phyloP scores from a whole-genome alignment of 2,329 filamentous ascomycete genomes.

The Stenocarpella maydis region DNA sequence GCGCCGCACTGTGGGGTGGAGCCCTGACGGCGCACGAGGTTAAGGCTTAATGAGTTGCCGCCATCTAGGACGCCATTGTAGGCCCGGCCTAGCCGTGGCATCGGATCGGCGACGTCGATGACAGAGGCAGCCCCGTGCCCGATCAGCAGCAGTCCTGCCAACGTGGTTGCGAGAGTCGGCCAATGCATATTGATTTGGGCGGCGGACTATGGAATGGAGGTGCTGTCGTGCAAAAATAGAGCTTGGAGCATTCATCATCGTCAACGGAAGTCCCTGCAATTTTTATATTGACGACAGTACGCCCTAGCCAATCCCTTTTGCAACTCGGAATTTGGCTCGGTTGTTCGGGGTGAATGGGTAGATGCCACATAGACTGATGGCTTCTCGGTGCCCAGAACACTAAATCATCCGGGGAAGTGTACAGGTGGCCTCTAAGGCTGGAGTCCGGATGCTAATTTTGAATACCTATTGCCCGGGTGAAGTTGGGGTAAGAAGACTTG shows the following conservation, averaged over 20 bases:
- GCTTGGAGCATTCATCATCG: not conserved
- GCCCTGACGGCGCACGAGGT: constrained; percentile 4
- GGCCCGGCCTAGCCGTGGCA: not conserved
- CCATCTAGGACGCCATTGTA: not conserved
- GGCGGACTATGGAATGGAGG: not conserved
- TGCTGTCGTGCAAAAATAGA: not conserved
- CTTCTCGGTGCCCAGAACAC: constrained; percentile 3
- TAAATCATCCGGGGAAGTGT: constrained; percentile 2
- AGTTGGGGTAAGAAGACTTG: not conserved
- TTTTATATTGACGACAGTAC: constrained; percentile 9
- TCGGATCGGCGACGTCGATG: not conserved
- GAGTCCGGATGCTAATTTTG: not conserved
- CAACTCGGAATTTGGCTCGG: constrained; percentile 8
- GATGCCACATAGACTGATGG: not conserved
- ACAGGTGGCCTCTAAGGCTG: constrained; percentile 2
- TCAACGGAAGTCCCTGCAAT: constrained; percentile 7
- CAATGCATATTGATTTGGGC: constrained; percentile 7
- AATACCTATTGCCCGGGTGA: constrained; percentile 6
- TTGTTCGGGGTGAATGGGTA: constrained; percentile 15
- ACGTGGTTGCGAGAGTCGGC: not conserved
- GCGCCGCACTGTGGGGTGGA: constrained; percentile 19
- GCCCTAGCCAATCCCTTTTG: not conserved
- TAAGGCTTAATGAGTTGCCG: not conserved
- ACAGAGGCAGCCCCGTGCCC: not conserved
- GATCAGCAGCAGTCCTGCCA: not conserved